Conservation (phyloP, 2,329 filamentous ascomycete genomes). For the Aspergillus cejpii region DNA sequence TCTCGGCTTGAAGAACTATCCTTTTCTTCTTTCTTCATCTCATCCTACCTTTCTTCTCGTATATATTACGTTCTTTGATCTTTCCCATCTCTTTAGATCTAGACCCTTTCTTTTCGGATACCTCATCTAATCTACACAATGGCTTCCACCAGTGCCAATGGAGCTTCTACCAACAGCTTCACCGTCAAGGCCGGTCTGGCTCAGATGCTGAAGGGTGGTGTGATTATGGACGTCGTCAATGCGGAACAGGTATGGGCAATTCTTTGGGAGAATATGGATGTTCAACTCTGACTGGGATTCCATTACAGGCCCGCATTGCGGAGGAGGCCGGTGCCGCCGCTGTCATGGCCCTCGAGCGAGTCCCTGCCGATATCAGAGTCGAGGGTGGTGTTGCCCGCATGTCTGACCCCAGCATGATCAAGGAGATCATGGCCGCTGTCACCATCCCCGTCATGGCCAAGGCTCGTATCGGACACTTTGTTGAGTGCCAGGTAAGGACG, state of each 20-base stretch:
- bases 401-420: constrained; percentile 91
- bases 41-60: background rate
- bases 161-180: constrained; percentile 54
- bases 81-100: background rate
- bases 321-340: constrained; percentile 93
- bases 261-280: background rate
- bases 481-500: constrained; percentile 71
- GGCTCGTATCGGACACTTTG: constrained; percentile 93
- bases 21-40: background rate
- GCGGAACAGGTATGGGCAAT: constrained; percentile 61
- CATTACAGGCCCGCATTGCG: constrained; percentile 73
- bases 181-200: constrained; percentile 91
- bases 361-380: constrained; percentile 88
- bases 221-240: constrained; percentile 98
- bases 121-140: constrained; percentile 19
- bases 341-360: constrained; percentile 97
- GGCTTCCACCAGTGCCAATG: constrained; percentile 30
- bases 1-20: background rate
- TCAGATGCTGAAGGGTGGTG: constrained; percentile 97
- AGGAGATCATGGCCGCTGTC: constrained; percentile 87
- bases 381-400: constrained; percentile 94
- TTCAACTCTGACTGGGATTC: background rate
- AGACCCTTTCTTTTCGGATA: background rate
- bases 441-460: constrained; percentile 99
- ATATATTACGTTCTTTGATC: constrained; percentile 3